Percentiles rank a stretch among this genome's conserved stretches.
Evolutionary conservation across 495 filamentous ascomycete species (phyloP).

Genomic region (Astrocystis sublimbata): DNA sequence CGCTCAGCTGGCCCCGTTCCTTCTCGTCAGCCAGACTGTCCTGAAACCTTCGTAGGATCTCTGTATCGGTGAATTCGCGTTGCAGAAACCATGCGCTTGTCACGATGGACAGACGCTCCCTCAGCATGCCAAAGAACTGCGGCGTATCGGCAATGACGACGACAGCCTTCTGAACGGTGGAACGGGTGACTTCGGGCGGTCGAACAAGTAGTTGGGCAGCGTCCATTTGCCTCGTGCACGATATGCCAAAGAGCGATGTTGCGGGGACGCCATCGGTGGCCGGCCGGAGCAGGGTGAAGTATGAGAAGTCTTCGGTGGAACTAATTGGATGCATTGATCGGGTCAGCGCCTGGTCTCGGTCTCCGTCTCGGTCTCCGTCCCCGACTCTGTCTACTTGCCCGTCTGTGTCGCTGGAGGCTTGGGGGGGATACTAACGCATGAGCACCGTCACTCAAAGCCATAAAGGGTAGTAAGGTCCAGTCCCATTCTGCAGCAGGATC

Average conservation of each 20-base stretch:
- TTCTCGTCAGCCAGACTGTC: constrained; percentile 73
- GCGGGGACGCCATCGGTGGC: constrained; percentile 58
- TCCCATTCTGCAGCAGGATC: constrained; percentile 87
- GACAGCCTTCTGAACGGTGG: constrained; percentile 97
- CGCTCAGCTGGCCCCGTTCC: constrained; percentile 61
- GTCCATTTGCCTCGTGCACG: constrained; percentile 90
- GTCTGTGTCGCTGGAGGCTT: background rate
- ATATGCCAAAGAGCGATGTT: constrained; percentile 92
- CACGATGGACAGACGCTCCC: constrained; percentile 83
- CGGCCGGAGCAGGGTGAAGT: constrained; percentile 86
- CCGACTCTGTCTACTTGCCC: too few species aligned
- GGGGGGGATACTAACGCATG: constrained; percentile 67
- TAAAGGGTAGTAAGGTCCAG: constrained; percentile 91
- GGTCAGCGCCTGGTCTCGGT: constrained; percentile 6
- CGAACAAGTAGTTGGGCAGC: constrained; percentile 72
- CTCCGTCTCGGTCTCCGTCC: too few species aligned
- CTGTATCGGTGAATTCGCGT: constrained; percentile 65
- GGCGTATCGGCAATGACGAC: constrained; percentile 93
- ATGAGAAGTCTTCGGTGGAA: constrained; percentile 92
- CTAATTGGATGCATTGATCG: constrained; percentile 44
- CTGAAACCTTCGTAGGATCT: constrained; percentile 74
- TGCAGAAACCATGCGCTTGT: constrained; percentile 97
- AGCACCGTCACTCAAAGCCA: constrained; percentile 95
- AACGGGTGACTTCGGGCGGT: constrained; percentile 86
- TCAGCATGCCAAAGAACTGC: constrained; percentile 72